Evolutionary conservation across 176 grass and related monocot genomes (phyloP), one percentile per base, ranked within the genome.

Genomic region (Ampelocalamus luodianensis): DNA sequence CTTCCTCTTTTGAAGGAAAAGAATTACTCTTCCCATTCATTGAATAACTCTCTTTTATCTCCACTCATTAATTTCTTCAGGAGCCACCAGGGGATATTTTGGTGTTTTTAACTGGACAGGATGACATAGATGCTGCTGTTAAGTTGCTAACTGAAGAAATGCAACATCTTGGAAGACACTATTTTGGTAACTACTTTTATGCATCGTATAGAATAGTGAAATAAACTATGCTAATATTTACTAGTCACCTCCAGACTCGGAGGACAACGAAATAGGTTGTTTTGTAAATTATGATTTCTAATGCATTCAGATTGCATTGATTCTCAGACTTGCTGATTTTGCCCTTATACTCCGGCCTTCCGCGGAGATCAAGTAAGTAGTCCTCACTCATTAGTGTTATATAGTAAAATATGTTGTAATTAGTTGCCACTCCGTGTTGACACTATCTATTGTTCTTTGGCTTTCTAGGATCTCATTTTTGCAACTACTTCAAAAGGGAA

Each of bases 91-190:
- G 96, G 20, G 96, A 98, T 79, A 90, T 98, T 74, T 89, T 98
- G 72, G 96, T 98, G 22, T 98, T 98, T 81, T 89, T 95, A 81
- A 98, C 96, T 39, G 96, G 96, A 44, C 93, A 93, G 87, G 96
- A 93, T 92, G 96, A 98, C 71, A 95, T 98, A 85, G 91, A 98
- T 59, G 81, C 93, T 80, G 87, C 93, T 67, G 64, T 90, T 66
- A 95, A 91, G 77, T 85, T 95, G 86, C 79, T 98, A 79, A 90
- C 75, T 72, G 96, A 93, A 70, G 89, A 90, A 87, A 85, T 78
- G 85, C 91, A 92, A 22, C 83, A 85, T 17, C 85, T 72, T 56
- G 79, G 83, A 66, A 39, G 88, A 72, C 87, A 75, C 69, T 83
- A 87, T 88, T 70, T 88, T 6, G 93, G 93, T 98, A 89, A 83